phyloP scores from a whole-genome alignment of 2,329 filamentous ascomycete genomes.

The Pseudomassariella vexata region DNA sequence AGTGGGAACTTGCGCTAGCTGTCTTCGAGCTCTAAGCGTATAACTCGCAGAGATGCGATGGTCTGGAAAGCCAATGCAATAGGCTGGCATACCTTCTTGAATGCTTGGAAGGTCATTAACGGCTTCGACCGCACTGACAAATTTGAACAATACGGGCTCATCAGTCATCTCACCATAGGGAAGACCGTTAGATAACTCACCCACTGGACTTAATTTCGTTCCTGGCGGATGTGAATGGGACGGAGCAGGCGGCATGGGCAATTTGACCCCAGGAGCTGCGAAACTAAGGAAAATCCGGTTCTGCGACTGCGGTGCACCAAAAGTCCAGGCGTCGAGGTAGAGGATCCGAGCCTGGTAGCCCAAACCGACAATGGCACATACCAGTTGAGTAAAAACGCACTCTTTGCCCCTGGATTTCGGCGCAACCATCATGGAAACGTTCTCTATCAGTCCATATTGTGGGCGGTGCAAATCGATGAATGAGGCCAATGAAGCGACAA shows the following conservation, averaged over 20 bases:
- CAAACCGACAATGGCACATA: slow-evolving; percentile 67
- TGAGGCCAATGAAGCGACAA: slow-evolving; percentile 70
- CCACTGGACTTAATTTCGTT: slow-evolving; percentile 35
- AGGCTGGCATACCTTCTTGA: slow-evolving; percentile 52
- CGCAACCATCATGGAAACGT: slow-evolving; percentile 62
- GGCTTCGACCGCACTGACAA: slow-evolving; percentile 46
- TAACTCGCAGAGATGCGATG: slow-evolving; percentile 49
- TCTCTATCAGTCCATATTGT: slow-evolving; percentile 71
- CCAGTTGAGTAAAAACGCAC: slow-evolving; percentile 67
- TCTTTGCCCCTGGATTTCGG: slow-evolving; percentile 39
- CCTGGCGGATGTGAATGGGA: slow-evolving; percentile 56
- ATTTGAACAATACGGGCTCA: slow-evolving; percentile 53
- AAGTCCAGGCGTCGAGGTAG: slow-evolving; percentile 63
- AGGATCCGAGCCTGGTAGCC: slow-evolving; percentile 71
- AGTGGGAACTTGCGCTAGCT: slow-evolving; percentile 54
- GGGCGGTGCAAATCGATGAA: slow-evolving; percentile 72
- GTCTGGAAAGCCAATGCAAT: slow-evolving; percentile 62
- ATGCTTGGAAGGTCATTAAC: slow-evolving; percentile 57
- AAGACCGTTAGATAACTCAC: slow-evolving; percentile 53
- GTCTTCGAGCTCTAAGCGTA: slow-evolving; percentile 30
- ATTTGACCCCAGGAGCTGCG: slow-evolving; percentile 57
- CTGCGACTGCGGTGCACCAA: slow-evolving; percentile 60
- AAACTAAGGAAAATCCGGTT: slow-evolving; percentile 66
- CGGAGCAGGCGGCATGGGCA: slow-evolving; percentile 48
- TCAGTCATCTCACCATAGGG: slow-evolving; percentile 49